A percentile compares a stretch with the other conserved stretches of the same genome.
These are phyloP conservation scores for Gossypium mustelinum DNA, from an alignment of 345 rosid genomes.

Conservation along the genomic window DNA sequence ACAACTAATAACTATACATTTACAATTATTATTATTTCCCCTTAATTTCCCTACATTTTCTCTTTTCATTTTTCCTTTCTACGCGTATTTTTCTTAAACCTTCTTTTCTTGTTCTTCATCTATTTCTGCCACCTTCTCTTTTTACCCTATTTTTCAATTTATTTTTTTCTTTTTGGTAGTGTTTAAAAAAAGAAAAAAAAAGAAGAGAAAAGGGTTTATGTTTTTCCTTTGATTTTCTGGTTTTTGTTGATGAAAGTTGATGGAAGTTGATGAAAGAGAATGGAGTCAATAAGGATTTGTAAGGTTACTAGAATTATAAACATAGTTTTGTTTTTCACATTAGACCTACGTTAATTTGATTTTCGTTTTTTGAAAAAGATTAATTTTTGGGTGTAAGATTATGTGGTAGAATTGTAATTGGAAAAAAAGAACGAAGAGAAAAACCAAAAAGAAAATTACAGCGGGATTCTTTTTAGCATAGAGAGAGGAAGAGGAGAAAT, in stretches of 20 bases:
- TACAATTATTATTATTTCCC: no score
- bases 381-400: neutral
- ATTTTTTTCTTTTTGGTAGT: no score
- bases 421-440: no score
- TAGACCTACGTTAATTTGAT: neutral
- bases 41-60: no score
- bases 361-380: neutral
- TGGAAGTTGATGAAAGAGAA: neutral
- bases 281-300: neutral
- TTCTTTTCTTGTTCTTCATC: no score
- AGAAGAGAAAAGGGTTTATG: neutral
- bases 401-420: neutral
- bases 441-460: neutral
- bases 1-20: no score
- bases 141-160: no score
- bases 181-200: no score
- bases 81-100: no score
- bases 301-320: no score
- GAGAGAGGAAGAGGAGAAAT: slow-evolving; percentile 17
- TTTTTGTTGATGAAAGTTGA: neutral
- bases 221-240: neutral
- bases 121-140: no score
- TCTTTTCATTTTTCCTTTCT: no score
- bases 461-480: neutral
- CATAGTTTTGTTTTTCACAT: neutral